A percentile compares a stretch with the other conserved stretches of the same genome.
Evolutionary conservation across 2,329 filamentous ascomycete genomes (phyloP).

Genomic region (Nemania serpens): DNA sequence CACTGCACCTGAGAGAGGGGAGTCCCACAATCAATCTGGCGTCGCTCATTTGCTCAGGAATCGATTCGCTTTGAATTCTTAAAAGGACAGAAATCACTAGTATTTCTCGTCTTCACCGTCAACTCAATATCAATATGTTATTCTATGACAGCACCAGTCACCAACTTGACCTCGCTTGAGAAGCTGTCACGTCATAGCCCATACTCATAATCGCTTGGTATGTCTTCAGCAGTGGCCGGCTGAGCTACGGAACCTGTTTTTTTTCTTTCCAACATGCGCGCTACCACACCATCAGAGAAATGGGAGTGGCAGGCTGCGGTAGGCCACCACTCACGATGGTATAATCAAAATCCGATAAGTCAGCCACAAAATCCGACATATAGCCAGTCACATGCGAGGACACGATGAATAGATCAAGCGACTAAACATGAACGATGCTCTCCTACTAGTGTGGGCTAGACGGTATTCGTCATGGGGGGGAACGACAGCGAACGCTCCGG

Average conservation of each 20-base stretch:
- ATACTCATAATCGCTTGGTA: too few relatives aligned
- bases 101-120: too few relatives aligned
- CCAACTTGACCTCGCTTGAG: too few relatives aligned
- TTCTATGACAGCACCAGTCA: too few relatives aligned
- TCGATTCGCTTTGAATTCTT: too few relatives aligned
- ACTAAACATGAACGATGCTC: neutral
- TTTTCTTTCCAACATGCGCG: neutral
- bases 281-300: neutral
- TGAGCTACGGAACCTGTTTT: neutral
- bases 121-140: too few relatives aligned
- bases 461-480: too few relatives aligned
- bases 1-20: neutral
- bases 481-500: too few relatives aligned
- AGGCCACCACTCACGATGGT: neutral
- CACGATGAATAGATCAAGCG: neutral
- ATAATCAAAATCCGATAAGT: neutral
- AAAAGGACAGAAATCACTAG: too few relatives aligned
- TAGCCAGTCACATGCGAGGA: neutral
- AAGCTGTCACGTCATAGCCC: too few relatives aligned
- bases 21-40: neutral
- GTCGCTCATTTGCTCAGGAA: neutral
- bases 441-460: too few relatives aligned
- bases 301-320: conserved; percentile 1
- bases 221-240: neutral
- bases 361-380: neutral